phyloP scores from a whole-genome alignment of 805 yeast genomes.

The Saturnispora sekii region DNA sequence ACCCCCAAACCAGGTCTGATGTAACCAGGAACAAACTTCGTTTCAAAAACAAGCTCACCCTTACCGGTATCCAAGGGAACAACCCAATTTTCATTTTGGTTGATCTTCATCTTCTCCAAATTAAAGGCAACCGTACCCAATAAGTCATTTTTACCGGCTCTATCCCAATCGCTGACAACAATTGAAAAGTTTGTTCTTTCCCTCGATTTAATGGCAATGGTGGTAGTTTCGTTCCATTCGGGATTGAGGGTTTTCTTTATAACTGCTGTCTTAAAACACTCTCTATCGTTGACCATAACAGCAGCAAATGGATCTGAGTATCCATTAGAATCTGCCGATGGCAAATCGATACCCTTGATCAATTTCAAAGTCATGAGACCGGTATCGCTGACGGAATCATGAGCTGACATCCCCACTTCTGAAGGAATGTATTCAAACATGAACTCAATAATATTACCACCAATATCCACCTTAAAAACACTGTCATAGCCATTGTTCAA shows the following conservation, averaged over 20 bases:
- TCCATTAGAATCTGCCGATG: slow-evolving; percentile 61
- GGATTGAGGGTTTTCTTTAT: slow-evolving; percentile 64
- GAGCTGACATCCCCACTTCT: slow-evolving; percentile 29
- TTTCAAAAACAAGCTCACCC: slow-evolving; percentile 48
- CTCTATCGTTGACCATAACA: slow-evolving; percentile 43
- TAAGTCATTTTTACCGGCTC: slow-evolving; percentile 57
- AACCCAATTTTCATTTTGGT: slow-evolving; percentile 32
- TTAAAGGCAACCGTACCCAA: slow-evolving; percentile 47
- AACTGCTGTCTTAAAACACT: slow-evolving; percentile 48
- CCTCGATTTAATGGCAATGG: slow-evolving; percentile 55
- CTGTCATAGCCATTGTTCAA: slow-evolving; percentile 37
- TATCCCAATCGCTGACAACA: slow-evolving; percentile 67
- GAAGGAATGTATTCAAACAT: slow-evolving; percentile 57
- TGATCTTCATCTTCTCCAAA: slow-evolving; percentile 38
- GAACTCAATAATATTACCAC: slow-evolving; percentile 30
- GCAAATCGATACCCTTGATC: slow-evolving; percentile 43
- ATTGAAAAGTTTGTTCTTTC: slow-evolving; percentile 39
- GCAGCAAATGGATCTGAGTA: slow-evolving; percentile 64
- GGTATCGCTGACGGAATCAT: slow-evolving; percentile 57
- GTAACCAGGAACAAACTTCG: slow-evolving; percentile 55
- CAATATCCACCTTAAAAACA: slow-evolving; percentile 38
- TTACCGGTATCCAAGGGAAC: slow-evolving; percentile 46
- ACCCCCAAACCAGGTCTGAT: slow-evolving; percentile 50
- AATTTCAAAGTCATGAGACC: slow-evolving; percentile 52
- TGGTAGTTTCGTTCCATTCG: slow-evolving; percentile 61